These are phyloP conservation scores for Zygnema circumcarinatum DNA, from an alignment of 139 green algal species.

Conservation along the genomic window DNA sequence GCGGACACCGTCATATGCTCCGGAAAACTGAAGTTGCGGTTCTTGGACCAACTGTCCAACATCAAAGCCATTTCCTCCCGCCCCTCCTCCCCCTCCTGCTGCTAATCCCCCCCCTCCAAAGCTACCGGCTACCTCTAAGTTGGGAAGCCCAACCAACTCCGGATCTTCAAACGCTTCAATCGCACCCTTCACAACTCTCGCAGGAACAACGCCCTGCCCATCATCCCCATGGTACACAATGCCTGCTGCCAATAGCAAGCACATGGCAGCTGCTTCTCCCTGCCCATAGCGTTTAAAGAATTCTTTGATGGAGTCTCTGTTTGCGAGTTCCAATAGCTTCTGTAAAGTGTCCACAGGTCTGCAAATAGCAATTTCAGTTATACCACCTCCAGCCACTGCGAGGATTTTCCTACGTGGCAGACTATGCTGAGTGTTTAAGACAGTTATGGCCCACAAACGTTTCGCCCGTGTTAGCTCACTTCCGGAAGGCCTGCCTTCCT, in stretches of 20 bases:
- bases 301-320: background rate
- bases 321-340: slow-evolving; percentile 75
- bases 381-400: slow-evolving; percentile 80
- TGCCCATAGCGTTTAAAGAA: slow-evolving; percentile 85
- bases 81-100: background rate
- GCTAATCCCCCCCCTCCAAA: background rate
- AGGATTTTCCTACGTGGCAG: slow-evolving; percentile 73
- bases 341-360: slow-evolving; percentile 75
- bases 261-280: slow-evolving; percentile 87
- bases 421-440: slow-evolving; percentile 78
- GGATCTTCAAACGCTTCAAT: slow-evolving; percentile 76
- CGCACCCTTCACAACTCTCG: slow-evolving; percentile 64
- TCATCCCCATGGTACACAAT: background rate
- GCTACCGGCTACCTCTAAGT: background rate
- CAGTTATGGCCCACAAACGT: slow-evolving; percentile 29
- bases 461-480: slow-evolving; percentile 20
- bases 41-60: slow-evolving; percentile 72
- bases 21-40: slow-evolving; percentile 76
- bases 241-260: slow-evolving; percentile 76
- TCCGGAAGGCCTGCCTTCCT: background rate
- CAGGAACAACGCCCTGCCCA: background rate
- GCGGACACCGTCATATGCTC: slow-evolving; percentile 80
- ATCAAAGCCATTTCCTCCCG: slow-evolving; percentile 38
- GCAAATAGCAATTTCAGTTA: slow-evolving; percentile 78
- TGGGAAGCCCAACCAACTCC: slow-evolving; percentile 69